Conservation (phyloP, 2,329 filamentous ascomycete species). For the Parastagonospora avenae region DNA sequence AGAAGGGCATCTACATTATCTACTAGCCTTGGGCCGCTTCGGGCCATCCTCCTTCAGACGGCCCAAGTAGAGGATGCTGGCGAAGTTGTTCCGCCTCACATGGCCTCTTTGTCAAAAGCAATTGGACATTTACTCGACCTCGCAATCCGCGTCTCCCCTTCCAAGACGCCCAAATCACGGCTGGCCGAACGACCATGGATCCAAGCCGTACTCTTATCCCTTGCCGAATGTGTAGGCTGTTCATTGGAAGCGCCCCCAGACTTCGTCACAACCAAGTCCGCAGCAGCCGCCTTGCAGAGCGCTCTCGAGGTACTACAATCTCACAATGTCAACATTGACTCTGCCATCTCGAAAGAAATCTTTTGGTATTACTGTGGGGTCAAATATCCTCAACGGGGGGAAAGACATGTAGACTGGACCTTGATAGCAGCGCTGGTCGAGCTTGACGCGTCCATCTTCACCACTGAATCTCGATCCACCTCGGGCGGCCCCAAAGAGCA, state of each 20-base stretch:
- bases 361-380: slow-evolving; percentile 46
- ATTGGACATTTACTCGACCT: slow-evolving; percentile 48
- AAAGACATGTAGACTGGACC: slow-evolving; percentile 33
- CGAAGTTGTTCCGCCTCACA: slow-evolving; percentile 23
- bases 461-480: slow-evolving; percentile 25
- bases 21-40: slow-evolving; percentile 31
- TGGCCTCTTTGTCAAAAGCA: slow-evolving; percentile 30
- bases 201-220: slow-evolving; percentile 46
- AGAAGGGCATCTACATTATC: slow-evolving; percentile 22
- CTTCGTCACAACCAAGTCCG: slow-evolving; percentile 21
- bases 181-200: slow-evolving; percentile 52
- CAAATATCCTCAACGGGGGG: slow-evolving; percentile 24
- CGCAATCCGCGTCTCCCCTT: slow-evolving; percentile 48
- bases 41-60: slow-evolving; percentile 37
- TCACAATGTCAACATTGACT: slow-evolving; percentile 32
- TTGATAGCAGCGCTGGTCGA: slow-evolving; percentile 41
- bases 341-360: slow-evolving; percentile 33
- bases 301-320: slow-evolving; percentile 31
- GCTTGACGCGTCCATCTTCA: slow-evolving; percentile 41
- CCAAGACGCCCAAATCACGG: slow-evolving; percentile 47
- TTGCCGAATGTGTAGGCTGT: slow-evolving; percentile 44
- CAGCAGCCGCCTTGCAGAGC: slow-evolving; percentile 29
- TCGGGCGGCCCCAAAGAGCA: slow-evolving; percentile 12
- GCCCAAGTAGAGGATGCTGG: slow-evolving; percentile 37
- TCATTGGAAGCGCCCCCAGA: slow-evolving; percentile 29